Conservation (phyloP, 2,329 filamentous ascomycete genomes). For the Paramyrothecium sp. region DNA sequence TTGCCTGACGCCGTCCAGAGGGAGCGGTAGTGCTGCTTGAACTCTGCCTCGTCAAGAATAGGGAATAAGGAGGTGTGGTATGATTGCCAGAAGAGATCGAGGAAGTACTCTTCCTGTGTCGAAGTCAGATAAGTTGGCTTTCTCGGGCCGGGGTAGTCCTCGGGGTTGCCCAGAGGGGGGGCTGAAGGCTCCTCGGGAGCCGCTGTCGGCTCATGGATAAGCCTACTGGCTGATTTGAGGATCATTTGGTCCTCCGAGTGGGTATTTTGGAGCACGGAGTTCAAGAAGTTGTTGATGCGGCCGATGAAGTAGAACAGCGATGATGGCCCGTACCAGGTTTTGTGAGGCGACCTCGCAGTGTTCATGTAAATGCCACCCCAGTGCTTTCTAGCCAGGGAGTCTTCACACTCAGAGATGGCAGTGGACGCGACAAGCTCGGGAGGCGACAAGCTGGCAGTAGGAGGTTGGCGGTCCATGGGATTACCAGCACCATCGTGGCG, state of each 20-base stretch:
- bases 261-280: neutral
- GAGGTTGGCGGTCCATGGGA: neutral
- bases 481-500: no score
- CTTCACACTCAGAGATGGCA: neutral
- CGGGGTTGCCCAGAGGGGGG: neutral
- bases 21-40: slow-evolving; percentile 19
- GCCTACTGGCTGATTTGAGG: neutral
- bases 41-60: slow-evolving; percentile 25
- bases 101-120: slow-evolving; percentile 44
- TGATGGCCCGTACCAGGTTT: slow-evolving; percentile 16
- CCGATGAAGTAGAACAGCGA: slow-evolving; percentile 18
- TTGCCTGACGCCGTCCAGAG: slow-evolving; percentile 13
- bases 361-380: slow-evolving; percentile 10
- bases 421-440: neutral
- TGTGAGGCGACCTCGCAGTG: slow-evolving; percentile 1
- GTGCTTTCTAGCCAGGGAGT: neutral
- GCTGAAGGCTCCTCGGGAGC: neutral
- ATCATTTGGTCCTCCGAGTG: slow-evolving; percentile 5
- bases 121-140: slow-evolving; percentile 23
- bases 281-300: slow-evolving; percentile 14
- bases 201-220: neutral
- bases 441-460: neutral
- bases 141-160: neutral
- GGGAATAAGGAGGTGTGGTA: slow-evolving; percentile 37
- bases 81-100: slow-evolving; percentile 46